Evolutionary conservation across 2,329 filamentous ascomycete species (phyloP), one percentile per base, ranked within the genome.

Genomic region (Ophiostoma pallidulum): DNA sequence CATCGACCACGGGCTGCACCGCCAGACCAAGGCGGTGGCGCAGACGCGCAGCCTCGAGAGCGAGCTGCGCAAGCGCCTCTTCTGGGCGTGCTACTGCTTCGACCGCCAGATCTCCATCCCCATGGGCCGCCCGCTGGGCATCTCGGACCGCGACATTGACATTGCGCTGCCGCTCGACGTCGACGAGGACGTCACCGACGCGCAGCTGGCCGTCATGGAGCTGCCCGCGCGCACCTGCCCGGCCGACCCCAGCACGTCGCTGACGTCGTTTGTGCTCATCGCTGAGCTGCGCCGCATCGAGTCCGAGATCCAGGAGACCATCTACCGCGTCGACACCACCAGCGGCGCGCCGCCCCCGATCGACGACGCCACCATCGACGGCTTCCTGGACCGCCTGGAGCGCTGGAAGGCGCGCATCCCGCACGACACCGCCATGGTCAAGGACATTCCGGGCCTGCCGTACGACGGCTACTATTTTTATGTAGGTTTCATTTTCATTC

Each of bases 11-110:
- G 57, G 56, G 9, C 42, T 58, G 33, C 56, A 59, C 39, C 53
- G 57, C 19, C 52, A 52, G 48, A 48, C 54, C 12, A 50, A 42
- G 33, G 48, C 41, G 28, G 44, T 39, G 13, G 47, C 42, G 3
- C 49, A 48, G 8, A 22, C 41, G 8, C 43, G 43, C 28, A 50
- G 44, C 12, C 43, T 58, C 19, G 57, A 58, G 28, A 49, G 53
- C 28, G 56, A 56, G 61, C 62, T 60, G 49, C 44, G 57, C 13
- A 59, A 58, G 37, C 54, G 59, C 12, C 50, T 62, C 4, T 63
- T 63, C 41, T 62, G 61, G 61, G 54, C 55, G 5, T 59, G 58
- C 38, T 63, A 63, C 47, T 58, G 50, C 36, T 54, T 63, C 8
- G 61, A 63, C 49, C 57, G 61, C 22, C 56, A 60, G 28, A 53